phyloP scores from a whole-genome alignment of 352 stramenopile genomes.

The Globisporangium abappressorium region DNA sequence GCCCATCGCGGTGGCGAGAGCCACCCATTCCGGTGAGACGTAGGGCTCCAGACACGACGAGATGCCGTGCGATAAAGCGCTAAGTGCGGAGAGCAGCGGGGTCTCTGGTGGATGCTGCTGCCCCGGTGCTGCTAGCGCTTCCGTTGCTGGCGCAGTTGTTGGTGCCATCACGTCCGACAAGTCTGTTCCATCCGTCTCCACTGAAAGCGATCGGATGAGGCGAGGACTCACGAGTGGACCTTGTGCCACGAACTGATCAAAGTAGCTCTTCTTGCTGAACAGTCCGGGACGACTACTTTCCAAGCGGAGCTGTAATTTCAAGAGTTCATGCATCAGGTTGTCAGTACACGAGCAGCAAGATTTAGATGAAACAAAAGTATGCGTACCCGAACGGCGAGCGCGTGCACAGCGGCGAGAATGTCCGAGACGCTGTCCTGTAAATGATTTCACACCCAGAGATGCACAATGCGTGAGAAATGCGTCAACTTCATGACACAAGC shows the following conservation, averaged over 20 bases:
- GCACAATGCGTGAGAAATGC: not conserved
- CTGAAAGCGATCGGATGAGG: slow-evolving; percentile 24
- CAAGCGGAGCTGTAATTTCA: slow-evolving; percentile 19
- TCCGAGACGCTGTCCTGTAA: slow-evolving; percentile 52
- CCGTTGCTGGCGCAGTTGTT: not conserved
- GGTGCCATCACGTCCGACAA: slow-evolving; percentile 9
- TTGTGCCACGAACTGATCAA: slow-evolving; percentile 17
- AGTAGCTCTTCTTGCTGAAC: slow-evolving; percentile 18
- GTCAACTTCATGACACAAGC: not conserved
- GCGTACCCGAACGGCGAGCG: slow-evolving; percentile 46
- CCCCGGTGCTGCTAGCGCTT: not conserved
- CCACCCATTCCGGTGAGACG: slow-evolving; percentile 21
- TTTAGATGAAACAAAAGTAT: not conserved
- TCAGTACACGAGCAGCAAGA: not conserved
- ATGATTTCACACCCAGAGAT: not conserved
- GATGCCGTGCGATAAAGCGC: not conserved
- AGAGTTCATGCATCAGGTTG: not conserved
- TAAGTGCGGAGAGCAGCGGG: not conserved
- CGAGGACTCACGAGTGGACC: slow-evolving; percentile 21
- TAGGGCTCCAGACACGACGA: slow-evolving; percentile 4
- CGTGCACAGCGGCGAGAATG: slow-evolving; percentile 48
- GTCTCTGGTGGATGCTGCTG: not conserved
- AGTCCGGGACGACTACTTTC: slow-evolving; percentile 13
- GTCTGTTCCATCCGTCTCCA: slow-evolving; percentile 19
- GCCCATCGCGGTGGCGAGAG: slow-evolving; percentile 25